Evolutionary conservation across 164 flowering plant genomes (phyloP), one percentile per base, ranked within the genome.

Genomic region (Vitis labrusca): DNA sequence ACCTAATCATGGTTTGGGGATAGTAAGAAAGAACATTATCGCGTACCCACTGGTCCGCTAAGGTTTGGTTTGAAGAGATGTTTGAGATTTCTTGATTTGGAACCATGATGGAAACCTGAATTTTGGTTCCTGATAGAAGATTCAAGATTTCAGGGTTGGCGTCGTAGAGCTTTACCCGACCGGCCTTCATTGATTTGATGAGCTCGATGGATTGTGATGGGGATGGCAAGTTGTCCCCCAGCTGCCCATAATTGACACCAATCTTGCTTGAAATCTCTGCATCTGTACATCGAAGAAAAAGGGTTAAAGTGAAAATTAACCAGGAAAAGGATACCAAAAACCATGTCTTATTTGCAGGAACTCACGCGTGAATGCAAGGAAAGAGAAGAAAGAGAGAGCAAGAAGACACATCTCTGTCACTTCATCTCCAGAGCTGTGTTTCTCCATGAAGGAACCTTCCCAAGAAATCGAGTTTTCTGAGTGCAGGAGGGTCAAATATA

Each of bases 51-150:
- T 66, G 63, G 65, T 81, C 70, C 11, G 84, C 81, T 1, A 54
- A 14, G 16, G 77, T 17, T 17, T 76, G 74, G 61, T 77, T 80
- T 6, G 74, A 51, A 10, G 84, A 74, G 2, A 83, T 59, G 37
- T 5, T 14, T 0, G 69, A 48, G 49, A 83, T 79, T 17, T 64
- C 71, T 3, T 75, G 65, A 23, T 83, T 83, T 9, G 78, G 69
- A 63, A 83, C 59, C 82, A 79, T 83, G 64, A 83, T 67, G 32
- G 81, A 67, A 63, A 81, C 86, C 0, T 66, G 77, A 10, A 83
- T 50, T 2, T 61, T 54, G 2, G 82, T 80, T 61, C 76, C 68
- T 6, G 73, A 44, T 11, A 83, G 71, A 3, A 70, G 61, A 12
- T 67, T 71, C 2, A 83, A 75, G 27, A 79, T 69, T 64, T 80